phyloP scores from a whole-genome alignment of 2,329 filamentous ascomycete genomes.

The Diplodia mutila region DNA sequence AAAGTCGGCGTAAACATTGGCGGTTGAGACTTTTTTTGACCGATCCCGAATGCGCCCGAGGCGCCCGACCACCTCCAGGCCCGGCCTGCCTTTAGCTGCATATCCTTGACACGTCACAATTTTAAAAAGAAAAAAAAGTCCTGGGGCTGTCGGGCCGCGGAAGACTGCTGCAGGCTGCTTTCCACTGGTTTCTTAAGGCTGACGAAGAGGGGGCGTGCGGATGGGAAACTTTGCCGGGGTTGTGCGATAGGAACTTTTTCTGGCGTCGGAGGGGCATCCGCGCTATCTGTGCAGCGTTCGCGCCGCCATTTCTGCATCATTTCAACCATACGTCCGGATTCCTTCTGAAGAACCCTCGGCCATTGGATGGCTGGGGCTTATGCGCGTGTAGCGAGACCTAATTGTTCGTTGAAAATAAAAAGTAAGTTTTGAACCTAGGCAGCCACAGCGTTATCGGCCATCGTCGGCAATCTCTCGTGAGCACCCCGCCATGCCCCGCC shows the following conservation, averaged over 20 bases:
- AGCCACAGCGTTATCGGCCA: conserved; percentile 11
- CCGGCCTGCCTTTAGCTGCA: conserved; percentile 23
- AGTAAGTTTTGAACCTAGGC: neutral
- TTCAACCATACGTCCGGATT: conserved; percentile 9
- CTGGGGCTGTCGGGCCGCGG: conserved; percentile 11
- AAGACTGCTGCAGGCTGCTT: conserved; percentile 8
- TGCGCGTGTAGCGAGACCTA: neutral
- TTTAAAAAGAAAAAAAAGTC: neutral
- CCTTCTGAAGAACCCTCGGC: neutral
- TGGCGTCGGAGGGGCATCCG: conserved; percentile 16
- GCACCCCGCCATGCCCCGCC: conserved; percentile 17
- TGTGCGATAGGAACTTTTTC: conserved; percentile 15
- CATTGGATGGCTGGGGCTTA: neutral
- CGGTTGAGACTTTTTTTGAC: conserved; percentile 10
- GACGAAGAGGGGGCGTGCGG: conserved; percentile 13
- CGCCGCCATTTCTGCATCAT: conserved; percentile 4
- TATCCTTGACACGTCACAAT: conserved; percentile 25
- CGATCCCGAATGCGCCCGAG: conserved; percentile 24
- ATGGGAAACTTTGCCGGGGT: conserved; percentile 24
- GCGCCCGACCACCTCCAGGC: conserved; percentile 20
- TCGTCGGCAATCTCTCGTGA: neutral
- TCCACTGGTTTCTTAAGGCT: conserved; percentile 20
- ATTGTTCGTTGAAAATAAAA: neutral
- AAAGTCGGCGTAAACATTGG: conserved; percentile 28
- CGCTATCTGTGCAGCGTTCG: conserved; percentile 1